phyloP scores from a whole-genome alignment of 2,329 filamentous ascomycete genomes.

The Penicillium psychrosexuale region DNA sequence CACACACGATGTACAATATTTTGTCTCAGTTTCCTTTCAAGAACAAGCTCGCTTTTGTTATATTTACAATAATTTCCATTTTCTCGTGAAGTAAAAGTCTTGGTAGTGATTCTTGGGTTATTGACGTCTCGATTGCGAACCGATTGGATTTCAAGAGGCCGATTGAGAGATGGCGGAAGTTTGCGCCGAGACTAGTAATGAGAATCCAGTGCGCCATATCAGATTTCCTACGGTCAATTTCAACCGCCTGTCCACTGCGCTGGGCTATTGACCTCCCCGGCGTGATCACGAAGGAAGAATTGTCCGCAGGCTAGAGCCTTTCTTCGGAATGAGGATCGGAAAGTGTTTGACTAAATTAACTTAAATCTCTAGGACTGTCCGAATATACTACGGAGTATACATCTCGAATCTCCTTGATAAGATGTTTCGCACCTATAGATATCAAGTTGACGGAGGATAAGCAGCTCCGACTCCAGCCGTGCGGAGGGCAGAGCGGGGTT shows the following conservation, averaged over 20 bases:
- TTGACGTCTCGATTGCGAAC: neutral
- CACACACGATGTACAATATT: slow-evolving; percentile 27
- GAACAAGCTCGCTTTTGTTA: slow-evolving; percentile 21
- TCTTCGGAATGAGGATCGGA: too few species aligned
- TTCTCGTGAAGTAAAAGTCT: neutral
- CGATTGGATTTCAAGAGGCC: neutral
- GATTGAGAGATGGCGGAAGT: neutral
- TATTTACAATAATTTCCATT: neutral
- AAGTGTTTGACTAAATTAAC: too few species aligned
- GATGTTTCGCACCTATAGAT: neutral
- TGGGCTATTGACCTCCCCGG: too few species aligned
- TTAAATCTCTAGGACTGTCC: too few species aligned
- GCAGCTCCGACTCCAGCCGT: slow-evolving; percentile 9
- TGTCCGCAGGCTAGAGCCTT: too few species aligned
- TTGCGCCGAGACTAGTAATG: neutral
- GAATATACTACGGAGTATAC: too few species aligned
- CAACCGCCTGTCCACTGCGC: too few species aligned
- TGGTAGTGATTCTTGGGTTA: neutral
- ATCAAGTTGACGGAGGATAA: neutral
- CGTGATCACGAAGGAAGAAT: too few species aligned
- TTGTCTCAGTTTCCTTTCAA: slow-evolving; percentile 24
- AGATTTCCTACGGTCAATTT: too few species aligned
- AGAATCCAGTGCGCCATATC: neutral
- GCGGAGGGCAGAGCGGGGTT: slow-evolving; percentile 20
- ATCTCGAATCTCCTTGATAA: too few species aligned